Conservation (phyloP, 148 eudicot species). For the Silene latifolia region DNA sequence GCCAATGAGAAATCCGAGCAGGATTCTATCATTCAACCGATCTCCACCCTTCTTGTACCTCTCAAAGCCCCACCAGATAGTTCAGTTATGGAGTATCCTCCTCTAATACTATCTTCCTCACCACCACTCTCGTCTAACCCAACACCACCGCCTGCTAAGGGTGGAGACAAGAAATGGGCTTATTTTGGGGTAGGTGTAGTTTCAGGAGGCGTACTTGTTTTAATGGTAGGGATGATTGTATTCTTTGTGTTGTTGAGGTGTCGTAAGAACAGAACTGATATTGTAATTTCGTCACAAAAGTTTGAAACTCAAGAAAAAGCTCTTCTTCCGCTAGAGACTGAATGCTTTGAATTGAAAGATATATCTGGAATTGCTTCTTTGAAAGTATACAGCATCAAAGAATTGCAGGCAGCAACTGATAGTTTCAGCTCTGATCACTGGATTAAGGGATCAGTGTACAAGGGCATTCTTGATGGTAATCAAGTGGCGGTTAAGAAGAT, state of each 20-base stretch:
- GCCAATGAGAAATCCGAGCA: slow-evolving; percentile 58
- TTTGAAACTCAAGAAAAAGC: slow-evolving; percentile 30
- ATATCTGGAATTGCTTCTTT: slow-evolving; percentile 42
- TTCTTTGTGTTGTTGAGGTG: slow-evolving; percentile 12
- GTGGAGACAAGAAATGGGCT: slow-evolving; percentile 33
- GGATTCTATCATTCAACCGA: slow-evolving; percentile 41
- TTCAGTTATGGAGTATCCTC: slow-evolving; percentile 31
- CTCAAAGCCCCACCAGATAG: slow-evolving; percentile 47
- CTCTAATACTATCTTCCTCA: slow-evolving; percentile 32
- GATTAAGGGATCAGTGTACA: slow-evolving; percentile 54
- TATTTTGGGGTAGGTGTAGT: slow-evolving; percentile 39
- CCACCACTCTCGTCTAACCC: slow-evolving; percentile 26
- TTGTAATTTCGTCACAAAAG: slow-evolving; percentile 15
- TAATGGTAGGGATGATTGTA: slow-evolving; percentile 19
- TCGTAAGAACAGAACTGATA: slow-evolving; percentile 15
- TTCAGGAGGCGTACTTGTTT: slow-evolving; percentile 34
- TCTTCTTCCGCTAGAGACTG: slow-evolving; percentile 11
- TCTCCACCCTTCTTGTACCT: slow-evolving; percentile 71
- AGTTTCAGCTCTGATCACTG: slow-evolving; percentile 43
- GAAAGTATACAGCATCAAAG: slow-evolving; percentile 48
- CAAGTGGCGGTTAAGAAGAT: slow-evolving; percentile 49
- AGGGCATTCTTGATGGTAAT: slow-evolving; percentile 50
- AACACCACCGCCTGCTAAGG: slow-evolving; percentile 8
- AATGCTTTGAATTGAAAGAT: slow-evolving; percentile 24
- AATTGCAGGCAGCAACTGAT: slow-evolving; percentile 50